phyloP scores from a whole-genome alignment of 352 stramenopile genomes.

The Pythium insidiosum region DNA sequence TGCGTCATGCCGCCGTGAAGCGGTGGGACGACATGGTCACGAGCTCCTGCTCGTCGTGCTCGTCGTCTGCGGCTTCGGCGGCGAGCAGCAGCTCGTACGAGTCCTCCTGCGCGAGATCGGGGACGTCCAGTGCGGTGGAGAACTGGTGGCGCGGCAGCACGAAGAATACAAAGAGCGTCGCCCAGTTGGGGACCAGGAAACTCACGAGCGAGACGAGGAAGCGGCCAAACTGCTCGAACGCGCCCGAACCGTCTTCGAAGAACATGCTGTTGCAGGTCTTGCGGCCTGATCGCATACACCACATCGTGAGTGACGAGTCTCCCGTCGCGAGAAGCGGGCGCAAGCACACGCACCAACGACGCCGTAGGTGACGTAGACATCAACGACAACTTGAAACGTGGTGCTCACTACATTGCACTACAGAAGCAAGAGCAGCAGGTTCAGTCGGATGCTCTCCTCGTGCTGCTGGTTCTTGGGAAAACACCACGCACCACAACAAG shows the following conservation, averaged over 20 bases:
- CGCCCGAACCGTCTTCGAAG: slow-evolving; percentile 47
- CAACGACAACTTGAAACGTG: slow-evolving; percentile 42
- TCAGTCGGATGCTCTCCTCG: neutral
- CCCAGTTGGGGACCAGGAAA: slow-evolving; percentile 59
- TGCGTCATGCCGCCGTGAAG: too few species aligned
- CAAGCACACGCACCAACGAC: slow-evolving; percentile 23
- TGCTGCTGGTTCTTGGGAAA: neutral
- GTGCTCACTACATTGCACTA: slow-evolving; percentile 64
- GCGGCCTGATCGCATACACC: slow-evolving; percentile 19
- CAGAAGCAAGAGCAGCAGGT: neutral
- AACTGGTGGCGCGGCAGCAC: slow-evolving; percentile 59
- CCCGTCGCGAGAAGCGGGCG: too few species aligned
- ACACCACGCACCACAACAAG: slow-evolving; percentile 41
- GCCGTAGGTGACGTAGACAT: slow-evolving; percentile 54
- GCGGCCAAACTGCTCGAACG: slow-evolving; percentile 46
- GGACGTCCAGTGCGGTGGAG: slow-evolving; percentile 43
- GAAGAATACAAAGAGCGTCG: slow-evolving; percentile 67
- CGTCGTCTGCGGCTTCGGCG: neutral
- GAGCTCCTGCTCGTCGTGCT: neutral
- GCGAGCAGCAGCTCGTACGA: slow-evolving; percentile 23
- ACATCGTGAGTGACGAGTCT: too few species aligned
- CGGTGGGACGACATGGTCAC: neutral
- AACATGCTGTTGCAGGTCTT: slow-evolving; percentile 61
- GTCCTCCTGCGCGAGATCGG: slow-evolving; percentile 25
- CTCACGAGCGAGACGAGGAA: slow-evolving; percentile 38